Conservation (phyloP, 2,329 filamentous ascomycete genomes). For the Phialophora macrospora region DNA sequence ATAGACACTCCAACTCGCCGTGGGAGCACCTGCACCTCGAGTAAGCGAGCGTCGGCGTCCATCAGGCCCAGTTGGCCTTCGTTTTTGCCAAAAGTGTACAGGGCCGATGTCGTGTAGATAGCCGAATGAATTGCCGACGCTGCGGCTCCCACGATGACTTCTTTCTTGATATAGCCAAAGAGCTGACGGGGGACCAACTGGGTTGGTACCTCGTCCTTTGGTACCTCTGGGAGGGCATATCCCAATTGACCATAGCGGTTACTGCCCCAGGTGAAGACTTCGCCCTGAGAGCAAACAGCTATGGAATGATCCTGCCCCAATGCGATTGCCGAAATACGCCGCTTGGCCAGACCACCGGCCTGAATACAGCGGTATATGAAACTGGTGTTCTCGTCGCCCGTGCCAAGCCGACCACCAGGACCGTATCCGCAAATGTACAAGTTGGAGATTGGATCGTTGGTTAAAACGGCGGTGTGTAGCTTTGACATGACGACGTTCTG, state of each 20-base stretch:
- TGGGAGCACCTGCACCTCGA: conserved; percentile 80
- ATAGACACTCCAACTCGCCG: conserved; percentile 87
- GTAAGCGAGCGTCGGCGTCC: conserved; percentile 89
- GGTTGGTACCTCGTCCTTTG: conserved; percentile 77
- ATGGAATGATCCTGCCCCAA: conserved; percentile 91
- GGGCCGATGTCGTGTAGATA: conserved; percentile 75
- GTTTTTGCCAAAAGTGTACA: conserved; percentile 96
- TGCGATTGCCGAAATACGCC: conserved; percentile 75
- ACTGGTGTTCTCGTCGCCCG: conserved; percentile 85
- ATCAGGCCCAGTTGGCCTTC: conserved; percentile 91
- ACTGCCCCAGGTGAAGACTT: conserved; percentile 92
- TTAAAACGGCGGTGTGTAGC: conserved; percentile 85
- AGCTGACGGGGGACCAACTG: conserved; percentile 83
- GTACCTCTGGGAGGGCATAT: conserved; percentile 70
- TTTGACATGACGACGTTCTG: conserved; percentile 89
- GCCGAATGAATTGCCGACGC: conserved; percentile 92
- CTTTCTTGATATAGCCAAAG: conserved; percentile 88
- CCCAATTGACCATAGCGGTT: conserved; percentile 86
- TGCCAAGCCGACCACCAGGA: conserved; percentile 83
- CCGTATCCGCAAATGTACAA: conserved; percentile 92
- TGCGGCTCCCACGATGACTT: conserved; percentile 77
- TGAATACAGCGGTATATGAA: conserved; percentile 86
- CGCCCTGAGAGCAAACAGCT: conserved; percentile 82
- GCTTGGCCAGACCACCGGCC: conserved; percentile 72
- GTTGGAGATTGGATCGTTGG: conserved; percentile 84